These are phyloP conservation scores for Trichocladium antarcticum DNA, from an alignment of 495 filamentous ascomycete genomes.

Conservation along the genomic window DNA sequence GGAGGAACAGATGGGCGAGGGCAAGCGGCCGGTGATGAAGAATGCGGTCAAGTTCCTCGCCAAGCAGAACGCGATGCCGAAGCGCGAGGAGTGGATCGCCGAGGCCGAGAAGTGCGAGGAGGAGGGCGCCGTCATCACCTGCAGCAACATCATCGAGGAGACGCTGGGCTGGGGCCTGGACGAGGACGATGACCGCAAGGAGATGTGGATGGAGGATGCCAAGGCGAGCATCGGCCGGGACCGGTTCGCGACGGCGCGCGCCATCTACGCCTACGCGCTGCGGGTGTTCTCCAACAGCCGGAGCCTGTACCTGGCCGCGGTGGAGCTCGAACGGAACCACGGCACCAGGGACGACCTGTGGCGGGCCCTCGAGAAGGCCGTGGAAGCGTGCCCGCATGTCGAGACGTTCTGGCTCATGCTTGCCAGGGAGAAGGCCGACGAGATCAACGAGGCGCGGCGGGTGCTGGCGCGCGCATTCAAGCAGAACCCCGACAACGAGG, in stretches of 20 bases:
- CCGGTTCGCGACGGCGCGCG: conserved; percentile 78
- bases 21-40: conserved; percentile 83
- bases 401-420: conserved; percentile 95
- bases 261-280: conserved; percentile 84
- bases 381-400: conserved; percentile 79
- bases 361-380: conserved; percentile 80
- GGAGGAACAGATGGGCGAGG: conserved; percentile 75
- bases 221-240: conserved; percentile 63
- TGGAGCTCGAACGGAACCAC: conserved; percentile 83
- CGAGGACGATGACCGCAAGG: conserved; percentile 92
- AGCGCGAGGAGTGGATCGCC: conserved; percentile 91
- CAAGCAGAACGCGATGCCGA: conserved; percentile 87
- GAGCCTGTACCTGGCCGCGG: conserved; percentile 76
- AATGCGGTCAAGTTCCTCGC: conserved; percentile 83
- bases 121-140: conserved; percentile 79
- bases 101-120: conserved; percentile 93
- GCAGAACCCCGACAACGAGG: conserved; percentile 88
- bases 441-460: conserved; percentile 70
- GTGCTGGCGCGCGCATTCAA: conserved; percentile 82
- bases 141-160: conserved; percentile 76
- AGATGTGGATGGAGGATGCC: conserved; percentile 91
- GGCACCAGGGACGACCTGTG: conserved; percentile 74
- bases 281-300: conserved; percentile 76
- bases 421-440: conserved; percentile 78
- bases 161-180: conserved; percentile 90